Evolutionary conservation across 768 basidiomycete genomes (phyloP).

Genomic region (Termitomyces sp.): DNA sequence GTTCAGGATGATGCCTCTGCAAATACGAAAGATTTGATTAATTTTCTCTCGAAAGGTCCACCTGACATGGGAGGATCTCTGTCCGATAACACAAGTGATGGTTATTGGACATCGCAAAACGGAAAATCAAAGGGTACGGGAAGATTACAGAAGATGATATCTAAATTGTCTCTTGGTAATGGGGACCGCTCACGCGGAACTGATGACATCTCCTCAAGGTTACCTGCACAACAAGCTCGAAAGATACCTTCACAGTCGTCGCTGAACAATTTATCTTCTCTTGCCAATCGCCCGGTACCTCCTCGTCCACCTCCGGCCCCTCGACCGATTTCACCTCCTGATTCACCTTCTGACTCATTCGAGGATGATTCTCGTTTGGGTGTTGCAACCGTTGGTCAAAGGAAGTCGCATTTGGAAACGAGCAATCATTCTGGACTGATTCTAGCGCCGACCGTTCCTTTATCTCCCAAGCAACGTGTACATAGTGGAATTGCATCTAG

Average conservation of each 20-base stretch:
- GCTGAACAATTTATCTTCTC: conserved; percentile 35
- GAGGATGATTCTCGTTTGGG: conserved; percentile 27
- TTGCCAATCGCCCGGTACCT: conserved; percentile 57
- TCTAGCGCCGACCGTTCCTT: not conserved
- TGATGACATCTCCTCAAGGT: conserved; percentile 13
- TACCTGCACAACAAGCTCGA: conserved; percentile 11
- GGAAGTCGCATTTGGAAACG: conserved; percentile 12
- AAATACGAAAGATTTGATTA: conserved; percentile 49
- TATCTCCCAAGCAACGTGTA: not conserved
- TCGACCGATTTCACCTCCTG: conserved; percentile 39
- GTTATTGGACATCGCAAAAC: conserved; percentile 28
- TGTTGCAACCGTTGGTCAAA: conserved; percentile 22
- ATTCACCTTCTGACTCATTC: conserved; percentile 38
- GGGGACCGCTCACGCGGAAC: conserved; percentile 28
- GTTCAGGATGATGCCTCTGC: conserved; percentile 28
- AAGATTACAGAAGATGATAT: conserved; percentile 79
- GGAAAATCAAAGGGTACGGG: conserved; percentile 48
- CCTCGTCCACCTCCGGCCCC: conserved; percentile 50
- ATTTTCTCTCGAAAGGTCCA: conserved; percentile 50
- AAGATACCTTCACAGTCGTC: conserved; percentile 24
- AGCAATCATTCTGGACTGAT: not conserved
- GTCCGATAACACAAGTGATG: conserved; percentile 31
- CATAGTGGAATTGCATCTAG: conserved; percentile 5
- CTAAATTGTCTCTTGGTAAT: conserved; percentile 55
- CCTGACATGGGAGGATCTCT: conserved; percentile 54